These are phyloP conservation scores for Isabelozyma heimii DNA, from an alignment of 805 yeast genomes.

Conservation along the genomic window DNA sequence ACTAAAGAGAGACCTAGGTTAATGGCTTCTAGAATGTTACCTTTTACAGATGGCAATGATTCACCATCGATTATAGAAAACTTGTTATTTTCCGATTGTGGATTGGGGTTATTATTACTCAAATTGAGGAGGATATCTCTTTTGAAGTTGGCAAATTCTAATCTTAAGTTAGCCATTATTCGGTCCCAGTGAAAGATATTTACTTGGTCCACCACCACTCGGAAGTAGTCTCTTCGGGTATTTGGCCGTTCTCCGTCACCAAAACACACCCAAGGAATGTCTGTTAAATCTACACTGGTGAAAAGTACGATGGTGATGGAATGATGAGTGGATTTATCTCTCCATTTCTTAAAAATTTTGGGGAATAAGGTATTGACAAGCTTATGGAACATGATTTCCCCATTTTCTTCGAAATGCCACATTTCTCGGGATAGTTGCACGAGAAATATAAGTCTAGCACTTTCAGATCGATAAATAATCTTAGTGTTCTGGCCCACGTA, in stretches of 20 bases:
- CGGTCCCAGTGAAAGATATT: slow-evolving; percentile 86
- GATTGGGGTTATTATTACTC: not conserved
- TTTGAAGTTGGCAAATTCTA: slow-evolving; percentile 81
- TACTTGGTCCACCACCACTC: slow-evolving; percentile 95
- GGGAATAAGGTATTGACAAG: slow-evolving; percentile 92
- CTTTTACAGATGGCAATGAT: slow-evolving; percentile 82
- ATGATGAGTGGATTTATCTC: slow-evolving; percentile 84
- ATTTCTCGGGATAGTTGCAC: slow-evolving; percentile 91
- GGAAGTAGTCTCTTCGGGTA: slow-evolving; percentile 72
- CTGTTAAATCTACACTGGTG: slow-evolving; percentile 69
- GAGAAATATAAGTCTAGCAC: slow-evolving; percentile 78
- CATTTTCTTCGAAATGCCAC: slow-evolving; percentile 98
- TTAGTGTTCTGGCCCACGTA: slow-evolving; percentile 73
- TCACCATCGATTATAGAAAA: slow-evolving; percentile 51
- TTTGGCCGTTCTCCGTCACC: slow-evolving; percentile 70
- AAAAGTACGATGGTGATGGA: slow-evolving; percentile 85
- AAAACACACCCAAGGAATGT: slow-evolving; percentile 52
- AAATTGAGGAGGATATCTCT: slow-evolving; percentile 62
- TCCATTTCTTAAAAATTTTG: slow-evolving; percentile 83
- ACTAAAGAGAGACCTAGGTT: slow-evolving; percentile 78
- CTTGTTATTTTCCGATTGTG: slow-evolving; percentile 19
- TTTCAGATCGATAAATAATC: slow-evolving; percentile 84
- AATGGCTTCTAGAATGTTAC: slow-evolving; percentile 84
- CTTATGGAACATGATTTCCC: slow-evolving; percentile 90
- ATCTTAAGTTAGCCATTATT: slow-evolving; percentile 82